These are phyloP conservation scores for Yamadazyma akitaensis DNA, from an alignment of 805 yeast genomes.

Conservation along the genomic window DNA sequence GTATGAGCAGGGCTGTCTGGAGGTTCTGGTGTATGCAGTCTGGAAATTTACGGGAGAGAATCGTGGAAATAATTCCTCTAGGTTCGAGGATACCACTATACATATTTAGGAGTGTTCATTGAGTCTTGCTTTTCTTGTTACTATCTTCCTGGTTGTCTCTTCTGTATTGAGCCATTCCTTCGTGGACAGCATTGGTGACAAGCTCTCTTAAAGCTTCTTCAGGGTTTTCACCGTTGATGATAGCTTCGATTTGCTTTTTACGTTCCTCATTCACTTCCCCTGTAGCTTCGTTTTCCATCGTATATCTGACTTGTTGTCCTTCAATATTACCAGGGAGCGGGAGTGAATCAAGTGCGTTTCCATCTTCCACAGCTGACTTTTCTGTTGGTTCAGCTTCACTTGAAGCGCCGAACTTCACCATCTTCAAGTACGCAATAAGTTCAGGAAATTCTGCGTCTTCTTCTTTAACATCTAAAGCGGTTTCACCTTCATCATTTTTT, in stretches of 20 bases:
- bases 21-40: too few relatives aligned
- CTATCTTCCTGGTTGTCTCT: conserved; percentile 17
- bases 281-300: conserved; percentile 42
- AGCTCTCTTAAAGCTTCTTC: conserved; percentile 72
- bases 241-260: conserved; percentile 62
- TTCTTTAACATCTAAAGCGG: conserved; percentile 68
- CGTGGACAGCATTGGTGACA: conserved; percentile 62
- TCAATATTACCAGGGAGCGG: conserved; percentile 38
- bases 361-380: neutral
- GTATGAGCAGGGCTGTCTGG: too few relatives aligned
- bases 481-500: conserved; percentile 71
- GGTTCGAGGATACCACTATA: too few relatives aligned
- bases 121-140: conserved; percentile 17
- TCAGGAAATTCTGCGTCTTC: conserved; percentile 88
- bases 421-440: conserved; percentile 58
- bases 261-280: conserved; percentile 40
- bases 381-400: neutral
- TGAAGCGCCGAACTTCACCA: conserved; percentile 13
- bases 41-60: too few relatives aligned
- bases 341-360: conserved; percentile 12
- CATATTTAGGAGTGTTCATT: neutral
- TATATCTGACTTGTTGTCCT: conserved; percentile 55
- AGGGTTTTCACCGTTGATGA: conserved; percentile 75
- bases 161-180: conserved; percentile 41
- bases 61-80: too few relatives aligned